These are phyloP conservation scores for Trypanosoma vivax DNA, from an alignment of 208 protist genomes.

Conservation along the genomic window DNA sequence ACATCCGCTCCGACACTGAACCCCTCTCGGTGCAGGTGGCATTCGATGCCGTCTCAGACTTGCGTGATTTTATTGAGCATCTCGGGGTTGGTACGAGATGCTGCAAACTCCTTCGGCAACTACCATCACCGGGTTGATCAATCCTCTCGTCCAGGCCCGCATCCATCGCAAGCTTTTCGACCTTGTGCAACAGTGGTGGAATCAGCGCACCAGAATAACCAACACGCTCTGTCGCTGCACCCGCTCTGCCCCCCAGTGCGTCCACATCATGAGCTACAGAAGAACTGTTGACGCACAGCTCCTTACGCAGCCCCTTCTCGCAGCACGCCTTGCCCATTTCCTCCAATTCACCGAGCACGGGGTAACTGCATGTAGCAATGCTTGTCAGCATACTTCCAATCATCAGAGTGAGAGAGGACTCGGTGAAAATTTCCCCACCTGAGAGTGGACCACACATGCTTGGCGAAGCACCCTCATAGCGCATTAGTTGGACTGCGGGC, in stretches of 20 bases:
- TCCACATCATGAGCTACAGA: neutral
- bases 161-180: slow-evolving; percentile 9
- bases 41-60: neutral
- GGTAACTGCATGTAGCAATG: slow-evolving; percentile 23
- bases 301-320: slow-evolving; percentile 39
- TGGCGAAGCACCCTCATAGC: slow-evolving; percentile 21
- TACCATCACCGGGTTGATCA: neutral
- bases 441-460: slow-evolving; percentile 15
- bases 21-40: too few relatives aligned
- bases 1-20: neutral
- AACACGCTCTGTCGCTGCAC: too few relatives aligned
- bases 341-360: slow-evolving; percentile 37
- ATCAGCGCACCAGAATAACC: too few relatives aligned
- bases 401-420: slow-evolving; percentile 40
- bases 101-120: neutral
- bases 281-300: slow-evolving; percentile 6
- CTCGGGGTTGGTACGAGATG: slow-evolving; percentile 2
- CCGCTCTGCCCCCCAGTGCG: too few relatives aligned
- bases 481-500: slow-evolving; percentile 47
- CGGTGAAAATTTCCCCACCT: neutral
- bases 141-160: slow-evolving; percentile 5
- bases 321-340: slow-evolving; percentile 36
- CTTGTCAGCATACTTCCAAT: slow-evolving; percentile 34
- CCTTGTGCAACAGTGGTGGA: neutral
- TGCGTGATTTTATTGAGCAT: neutral